A percentile compares a stretch with the other conserved stretches of the same genome.
These are phyloP conservation scores for Scutellaria galericulata DNA, from an alignment of 257 asterid species.

Conservation along the genomic window DNA sequence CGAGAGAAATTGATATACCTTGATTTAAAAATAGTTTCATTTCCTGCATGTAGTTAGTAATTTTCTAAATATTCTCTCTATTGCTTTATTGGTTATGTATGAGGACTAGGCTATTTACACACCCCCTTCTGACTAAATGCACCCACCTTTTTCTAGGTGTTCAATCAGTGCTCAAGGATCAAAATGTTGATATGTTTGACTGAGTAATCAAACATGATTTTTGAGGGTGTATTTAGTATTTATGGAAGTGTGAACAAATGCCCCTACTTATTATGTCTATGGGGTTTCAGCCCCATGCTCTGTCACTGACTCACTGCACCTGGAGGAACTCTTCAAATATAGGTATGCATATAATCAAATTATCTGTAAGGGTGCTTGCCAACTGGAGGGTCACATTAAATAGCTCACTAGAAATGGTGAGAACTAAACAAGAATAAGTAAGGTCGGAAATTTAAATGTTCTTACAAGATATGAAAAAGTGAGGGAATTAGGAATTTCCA, in stretches of 20 bases:
- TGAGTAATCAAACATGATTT: too few relatives aligned
- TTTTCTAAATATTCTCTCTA: not conserved
- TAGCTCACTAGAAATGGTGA: not conserved
- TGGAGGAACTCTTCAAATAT: not conserved
- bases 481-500: slow-evolving; percentile 9
- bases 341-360: not conserved
- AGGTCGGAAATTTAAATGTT: slow-evolving; percentile 4
- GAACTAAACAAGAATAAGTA: not conserved
- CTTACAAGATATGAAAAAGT: not conserved
- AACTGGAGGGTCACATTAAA: not conserved
- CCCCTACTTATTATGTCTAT: not conserved
- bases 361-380: not conserved
- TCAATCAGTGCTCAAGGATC: too few relatives aligned
- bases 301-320: not conserved
- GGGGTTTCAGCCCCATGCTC: not conserved
- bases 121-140: too few relatives aligned
- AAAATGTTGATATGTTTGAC: too few relatives aligned
- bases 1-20: not conserved
- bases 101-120: too few relatives aligned
- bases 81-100: not conserved
- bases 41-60: not conserved
- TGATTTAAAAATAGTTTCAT: not conserved
- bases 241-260: too few relatives aligned
- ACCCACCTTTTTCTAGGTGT: too few relatives aligned
- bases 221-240: too few relatives aligned